Conservation (phyloP, 129 eudicot species). For the Helichrysum umbraculigerum region DNA sequence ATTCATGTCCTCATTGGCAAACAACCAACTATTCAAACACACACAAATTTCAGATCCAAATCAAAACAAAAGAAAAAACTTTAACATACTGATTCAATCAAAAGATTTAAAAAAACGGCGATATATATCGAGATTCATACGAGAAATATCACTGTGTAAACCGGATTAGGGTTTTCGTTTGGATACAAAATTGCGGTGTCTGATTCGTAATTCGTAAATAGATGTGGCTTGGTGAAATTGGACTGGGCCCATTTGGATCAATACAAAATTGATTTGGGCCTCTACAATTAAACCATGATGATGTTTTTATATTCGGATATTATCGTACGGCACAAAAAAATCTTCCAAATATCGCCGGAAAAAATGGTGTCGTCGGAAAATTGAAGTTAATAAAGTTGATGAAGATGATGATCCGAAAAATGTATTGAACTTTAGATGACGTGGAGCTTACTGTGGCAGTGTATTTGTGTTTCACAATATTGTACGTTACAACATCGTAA, state of each 20-base stretch:
- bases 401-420: no score
- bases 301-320: no score
- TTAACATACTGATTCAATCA: background rate
- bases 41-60: no score
- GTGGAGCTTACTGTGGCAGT: no score
- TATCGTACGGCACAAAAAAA: no score
- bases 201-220: background rate
- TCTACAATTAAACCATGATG: background rate
- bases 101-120: background rate
- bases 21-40: background rate
- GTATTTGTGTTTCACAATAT: no score
- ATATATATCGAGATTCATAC: background rate
- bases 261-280: background rate
- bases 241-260: background rate
- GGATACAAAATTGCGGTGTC: background rate
- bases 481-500: no score
- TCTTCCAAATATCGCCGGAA: no score
- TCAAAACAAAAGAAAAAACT: background rate
- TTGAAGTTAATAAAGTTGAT: no score
- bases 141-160: background rate
- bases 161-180: conserved; percentile 27
- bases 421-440: no score
- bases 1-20: conserved; percentile 35
- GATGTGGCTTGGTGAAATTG: background rate
- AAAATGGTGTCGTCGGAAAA: no score